A percentile compares a stretch with the other conserved stretches of the same genome.
These are phyloP conservation scores for Hibiscus mutabilis DNA, from an alignment of 345 rosid genomes.

Conservation along the genomic window DNA sequence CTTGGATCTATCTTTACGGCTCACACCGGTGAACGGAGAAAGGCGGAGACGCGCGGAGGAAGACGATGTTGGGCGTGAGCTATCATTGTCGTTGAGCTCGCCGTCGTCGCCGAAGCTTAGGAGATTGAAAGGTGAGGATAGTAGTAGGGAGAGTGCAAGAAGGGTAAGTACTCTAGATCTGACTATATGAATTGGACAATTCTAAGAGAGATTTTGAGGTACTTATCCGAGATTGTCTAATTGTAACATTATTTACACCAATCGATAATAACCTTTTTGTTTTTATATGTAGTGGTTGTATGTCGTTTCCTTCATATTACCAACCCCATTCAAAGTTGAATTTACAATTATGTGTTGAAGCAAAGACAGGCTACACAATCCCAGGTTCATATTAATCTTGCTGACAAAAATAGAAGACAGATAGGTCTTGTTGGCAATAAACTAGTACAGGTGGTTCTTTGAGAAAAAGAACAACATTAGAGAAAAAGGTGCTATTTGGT, in stretches of 20 bases:
- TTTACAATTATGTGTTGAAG: no score
- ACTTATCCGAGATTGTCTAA: constrained; percentile 36
- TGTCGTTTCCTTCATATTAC: background rate
- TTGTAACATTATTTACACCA: constrained; percentile 6
- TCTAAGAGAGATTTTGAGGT: constrained; percentile 96
- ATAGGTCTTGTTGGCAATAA: constrained; percentile 1
- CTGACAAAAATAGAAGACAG: background rate
- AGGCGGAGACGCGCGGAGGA: constrained; percentile 17
- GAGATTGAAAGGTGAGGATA: constrained; percentile 27
- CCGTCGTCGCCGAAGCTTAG: constrained; percentile 36
- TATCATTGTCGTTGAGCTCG: constrained; percentile 52
- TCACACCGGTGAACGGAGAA: constrained; percentile 18
- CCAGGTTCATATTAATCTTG: background rate
- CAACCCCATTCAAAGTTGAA: no score
- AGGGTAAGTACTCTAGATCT: constrained; percentile 89
- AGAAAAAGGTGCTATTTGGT: no score
- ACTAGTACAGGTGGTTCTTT: no score
- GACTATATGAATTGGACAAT: constrained; percentile 78
- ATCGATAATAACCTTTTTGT: background rate
- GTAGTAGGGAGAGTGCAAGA: constrained; percentile 27
- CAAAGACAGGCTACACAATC: background rate
- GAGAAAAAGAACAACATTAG: no score
- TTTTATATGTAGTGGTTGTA: background rate
- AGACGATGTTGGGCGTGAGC: constrained; percentile 32
- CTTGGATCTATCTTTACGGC: constrained; percentile 46